Evolutionary conservation across 1,284 basidiomycete species (phyloP), one percentile per base, ranked within the genome.

Genomic region (Coriolopsis trogii): DNA sequence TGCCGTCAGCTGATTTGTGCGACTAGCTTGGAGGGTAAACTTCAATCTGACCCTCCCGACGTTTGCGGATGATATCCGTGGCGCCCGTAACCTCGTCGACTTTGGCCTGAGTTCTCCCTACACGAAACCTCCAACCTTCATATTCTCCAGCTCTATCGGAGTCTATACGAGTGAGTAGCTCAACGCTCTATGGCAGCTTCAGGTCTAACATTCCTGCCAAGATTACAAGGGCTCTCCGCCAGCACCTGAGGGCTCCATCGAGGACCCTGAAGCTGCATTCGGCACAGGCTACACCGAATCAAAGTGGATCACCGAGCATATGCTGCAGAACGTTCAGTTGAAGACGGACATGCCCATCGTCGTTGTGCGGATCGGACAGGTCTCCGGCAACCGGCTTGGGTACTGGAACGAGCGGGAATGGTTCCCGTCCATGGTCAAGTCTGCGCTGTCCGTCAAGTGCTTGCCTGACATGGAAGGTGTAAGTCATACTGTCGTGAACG

Each of bases 331-430:
- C n/a, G 65, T 51, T 28, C 16, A 42, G 31, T 57, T 44, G 50
- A 58, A 47, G 41, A 63, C 54, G 1, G 56, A 56, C 2, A 51
- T 77, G 25, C 58, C 54, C 8, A 60, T 69, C 0, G 56, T 69
- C n/a, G 62, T 73, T 4, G 65, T 77, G 12, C 69, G 77, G n/a
- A 67, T 79, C 26, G 77, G 77, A 2, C 77, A 79, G 55, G 60
- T 80, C 20, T 65, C 67, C 28, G 75, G 76, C 1, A 53, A 61
- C 7, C 46, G 50, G 15, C 70, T 66, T 43, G 78, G 78, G 1
- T 65, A 64, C 12, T 79, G 78, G 77, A 73, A 70, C 37, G 59
- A 65, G 33, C 66, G 62, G 15, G 77, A 80, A 44, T 79, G 77
- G 77, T 61, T 78, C 7, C 77, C 77, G 1, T 64, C 68, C 37